phyloP scores from a whole-genome alignment of 2,329 filamentous ascomycete genomes.

The Leptographium wingfieldii region DNA sequence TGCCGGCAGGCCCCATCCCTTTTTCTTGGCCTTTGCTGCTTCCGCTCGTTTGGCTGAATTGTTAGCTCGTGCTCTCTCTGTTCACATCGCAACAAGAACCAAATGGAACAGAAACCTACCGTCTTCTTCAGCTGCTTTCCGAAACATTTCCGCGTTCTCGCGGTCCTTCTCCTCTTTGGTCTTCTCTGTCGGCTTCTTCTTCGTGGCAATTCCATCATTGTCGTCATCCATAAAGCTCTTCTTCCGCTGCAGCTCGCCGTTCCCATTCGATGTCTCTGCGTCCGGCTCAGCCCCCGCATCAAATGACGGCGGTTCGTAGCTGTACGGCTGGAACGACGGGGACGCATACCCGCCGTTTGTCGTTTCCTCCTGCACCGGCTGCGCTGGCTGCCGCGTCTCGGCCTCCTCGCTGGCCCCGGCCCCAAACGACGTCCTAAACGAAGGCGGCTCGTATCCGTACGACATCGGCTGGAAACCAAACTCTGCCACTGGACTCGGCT shows the following conservation, averaged over 20 bases:
- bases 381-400: slow-evolving; percentile 11
- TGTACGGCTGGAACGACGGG: slow-evolving; percentile 47
- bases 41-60: slow-evolving; percentile 48
- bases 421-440: slow-evolving; percentile 21
- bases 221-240: slow-evolving; percentile 57
- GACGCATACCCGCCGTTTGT: slow-evolving; percentile 43
- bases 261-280: slow-evolving; percentile 29
- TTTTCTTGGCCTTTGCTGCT: slow-evolving; percentile 44
- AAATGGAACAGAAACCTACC: slow-evolving; percentile 29
- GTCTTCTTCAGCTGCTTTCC: slow-evolving; percentile 67
- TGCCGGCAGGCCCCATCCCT: slow-evolving; percentile 69
- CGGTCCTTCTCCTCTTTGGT: slow-evolving; percentile 57
- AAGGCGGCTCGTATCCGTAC: slow-evolving; percentile 40
- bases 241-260: slow-evolving; percentile 41
- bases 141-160: slow-evolving; percentile 76
- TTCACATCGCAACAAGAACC: no score
- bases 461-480: slow-evolving; percentile 30
- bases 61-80: no score
- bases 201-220: slow-evolving; percentile 59
- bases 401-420: slow-evolving; percentile 5
- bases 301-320: slow-evolving; percentile 42
- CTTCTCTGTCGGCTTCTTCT: slow-evolving; percentile 40
- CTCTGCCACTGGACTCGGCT: not conserved
- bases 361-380: slow-evolving; percentile 11
- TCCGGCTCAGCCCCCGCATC: slow-evolving; percentile 37